Base-by-base conservation (phyloP, 768 basidiomycete species). In the Baorangia bicolor region DNA sequence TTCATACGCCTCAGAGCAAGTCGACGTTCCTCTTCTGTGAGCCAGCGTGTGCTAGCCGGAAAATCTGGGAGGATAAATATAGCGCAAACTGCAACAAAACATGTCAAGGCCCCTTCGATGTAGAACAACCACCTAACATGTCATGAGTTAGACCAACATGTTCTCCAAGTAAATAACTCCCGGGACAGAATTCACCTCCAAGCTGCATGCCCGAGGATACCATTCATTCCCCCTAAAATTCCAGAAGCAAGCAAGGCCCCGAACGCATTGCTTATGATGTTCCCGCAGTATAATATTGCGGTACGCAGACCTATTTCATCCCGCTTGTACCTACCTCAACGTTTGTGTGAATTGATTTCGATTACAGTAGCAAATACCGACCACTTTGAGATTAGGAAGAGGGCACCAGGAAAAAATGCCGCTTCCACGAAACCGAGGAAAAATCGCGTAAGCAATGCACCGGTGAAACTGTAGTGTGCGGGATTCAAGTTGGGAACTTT, bases 1-100 rank as follows among this genome's bases (percentile, higher is more conserved):
- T 73, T 70, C 81, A 90, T 82, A 11, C 86, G 79, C 47, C 69
- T 73, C 56, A 78, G 68, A 13, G 88, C 86, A 30, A 89, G 76
- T 43, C 59, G 54, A 37, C 75, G 67, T 61, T 77, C 76, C 39
- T 64, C 59, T 47, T 71, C 72, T 25, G 70, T 66, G 21, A 78
- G 71, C 69, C 70, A 77, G 44, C 20, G 63, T 14, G 69, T 73
- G 33, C 58, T 77, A 4, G 53, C 51, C 6, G 78, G 78, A 64
- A 79, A 81, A 62, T 80, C 78, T n/a, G 80, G 80, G 16, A 84
- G 70, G 49, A 83, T 69, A 61, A 78, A 74, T 33, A 78, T 66
- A 13, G 77, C 76, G 35, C 75, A 52, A 31, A 83, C 56, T 6
- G 78, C 82, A 41, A 83, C 67, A 33, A 76, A 69, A 35, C 76